These are phyloP conservation scores for Candida ascalaphidarum DNA, from an alignment of 805 yeast genomes.

Conservation along the genomic window DNA sequence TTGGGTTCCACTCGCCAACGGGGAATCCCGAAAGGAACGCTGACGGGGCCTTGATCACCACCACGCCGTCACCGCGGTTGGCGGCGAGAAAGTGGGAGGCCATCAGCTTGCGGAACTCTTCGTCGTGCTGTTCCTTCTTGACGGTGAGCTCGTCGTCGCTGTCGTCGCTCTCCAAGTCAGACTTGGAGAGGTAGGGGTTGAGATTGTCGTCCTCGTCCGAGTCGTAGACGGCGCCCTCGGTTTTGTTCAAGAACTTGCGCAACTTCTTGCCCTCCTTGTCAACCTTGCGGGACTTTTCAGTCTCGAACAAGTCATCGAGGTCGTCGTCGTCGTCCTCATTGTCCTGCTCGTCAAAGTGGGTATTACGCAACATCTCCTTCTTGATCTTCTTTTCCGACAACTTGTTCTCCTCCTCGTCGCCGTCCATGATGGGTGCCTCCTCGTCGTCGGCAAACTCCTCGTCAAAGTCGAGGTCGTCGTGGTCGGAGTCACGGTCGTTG, in stretches of 20 bases:
- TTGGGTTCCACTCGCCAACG: conserved; percentile 79
- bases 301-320: conserved; percentile 64
- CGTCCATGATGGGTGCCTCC: conserved; percentile 96
- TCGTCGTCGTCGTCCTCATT: conserved; percentile 47
- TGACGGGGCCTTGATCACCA: conserved; percentile 58
- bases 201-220: conserved; percentile 56
- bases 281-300: conserved; percentile 52
- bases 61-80: conserved; percentile 29
- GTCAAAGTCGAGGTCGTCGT: conserved; percentile 88
- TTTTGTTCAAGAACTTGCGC: conserved; percentile 72
- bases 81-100: conserved; percentile 12
- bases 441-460: conserved; percentile 98
- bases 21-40: conserved; percentile 60
- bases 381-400: conserved; percentile 79
- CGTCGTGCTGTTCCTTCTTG: conserved; percentile 25
- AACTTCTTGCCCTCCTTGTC: conserved; percentile 88
- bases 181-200: conserved; percentile 64
- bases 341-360: conserved; percentile 59
- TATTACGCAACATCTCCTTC: conserved; percentile 77
- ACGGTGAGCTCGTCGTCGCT: conserved; percentile 33
- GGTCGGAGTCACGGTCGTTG: conserved; percentile 60
- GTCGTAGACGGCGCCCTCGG: conserved; percentile 87
- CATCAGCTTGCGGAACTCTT: conserved; percentile 2
- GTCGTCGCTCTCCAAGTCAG: conserved; percentile 53
- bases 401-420: conserved; percentile 90